Evolutionary conservation across 1,284 basidiomycete species (phyloP), one percentile per base, ranked within the genome.

Genomic region (Ceratobasidium sp.): DNA sequence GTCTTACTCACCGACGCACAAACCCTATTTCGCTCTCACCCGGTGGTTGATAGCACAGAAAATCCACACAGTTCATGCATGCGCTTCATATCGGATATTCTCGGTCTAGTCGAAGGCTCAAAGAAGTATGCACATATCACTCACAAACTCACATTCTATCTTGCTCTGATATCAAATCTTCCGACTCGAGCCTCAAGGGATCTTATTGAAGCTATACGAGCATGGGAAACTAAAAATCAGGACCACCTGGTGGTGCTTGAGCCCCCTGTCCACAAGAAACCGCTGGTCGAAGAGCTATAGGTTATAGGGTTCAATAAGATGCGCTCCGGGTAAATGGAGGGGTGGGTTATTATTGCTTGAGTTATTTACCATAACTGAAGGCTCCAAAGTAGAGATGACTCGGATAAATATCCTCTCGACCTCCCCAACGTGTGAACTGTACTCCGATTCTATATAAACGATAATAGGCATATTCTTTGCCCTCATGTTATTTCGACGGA

Each of bases 51-150:
- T 10, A 32, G 23, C 10, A 55, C 8, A 18, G 18, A 55, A 39
- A 43, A 36, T 21, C 55, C 50, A 16, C 64, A 67, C 52, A 48
- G 52, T 28, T 43, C 32, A 6, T 67, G 64, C 45, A 55, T 67
- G 50, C 64, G 64, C 52, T 67, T 67, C 50, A 55, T 67, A 23
- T 67, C 64, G 23, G 52, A 67, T 36, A 41, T 67, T 1, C 52
- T 41, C 52, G 30, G 16, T 6, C 64, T 67, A 43, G 50, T 67
- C 28, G 36, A 55, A n/a, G 26, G 64, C 36, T 43, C 36, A 23
- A 67, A 55, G 50, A 67, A 67, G 26, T 26, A 67, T 34, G 32
- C 50, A 18, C 50, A 67, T 30, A n/a, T 67, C 50, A 10, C 34
- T 18, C 64, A 55, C 21, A 67, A 67, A 30, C 34, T 67, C 23